phyloP scores from a whole-genome alignment of 2,329 filamentous ascomycete species.

The Dothideomycetes sp. region DNA sequence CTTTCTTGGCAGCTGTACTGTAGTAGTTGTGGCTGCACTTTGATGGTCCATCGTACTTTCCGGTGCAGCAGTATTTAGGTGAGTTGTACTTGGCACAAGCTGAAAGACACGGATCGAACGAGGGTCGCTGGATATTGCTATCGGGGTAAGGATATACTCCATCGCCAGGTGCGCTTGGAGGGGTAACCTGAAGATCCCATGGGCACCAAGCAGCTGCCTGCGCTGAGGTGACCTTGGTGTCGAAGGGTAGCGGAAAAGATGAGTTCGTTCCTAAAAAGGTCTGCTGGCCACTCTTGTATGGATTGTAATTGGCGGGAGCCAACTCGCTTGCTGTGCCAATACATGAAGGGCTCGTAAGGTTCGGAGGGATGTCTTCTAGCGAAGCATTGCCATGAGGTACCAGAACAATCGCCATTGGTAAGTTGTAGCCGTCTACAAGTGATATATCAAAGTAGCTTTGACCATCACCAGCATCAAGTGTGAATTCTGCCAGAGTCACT shows the following conservation, averaged over 20 bases:
- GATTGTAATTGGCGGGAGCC: constrained; percentile 30
- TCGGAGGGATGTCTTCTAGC: constrained; percentile 55
- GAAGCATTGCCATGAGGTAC: constrained; percentile 46
- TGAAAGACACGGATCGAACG: constrained; percentile 68
- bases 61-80: constrained; percentile 65
- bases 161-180: constrained; percentile 58
- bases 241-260: constrained; percentile 57
- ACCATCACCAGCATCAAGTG: constrained; percentile 53
- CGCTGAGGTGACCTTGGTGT: constrained; percentile 45
- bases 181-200: constrained; percentile 61
- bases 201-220: constrained; percentile 64
- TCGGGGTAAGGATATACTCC: constrained; percentile 75
- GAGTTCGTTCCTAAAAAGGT: constrained; percentile 50
- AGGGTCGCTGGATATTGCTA: constrained; percentile 56
- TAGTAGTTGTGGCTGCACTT: constrained; percentile 59
- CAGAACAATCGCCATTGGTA: constrained; percentile 52
- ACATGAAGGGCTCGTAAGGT: constrained; percentile 66
- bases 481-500: constrained; percentile 72
- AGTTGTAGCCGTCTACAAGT: constrained; percentile 74
- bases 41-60: constrained; percentile 51
- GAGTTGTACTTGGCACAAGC: constrained; percentile 60
- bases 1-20: constrained; percentile 55
- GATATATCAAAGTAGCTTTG: constrained; percentile 80
- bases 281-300: constrained; percentile 41
- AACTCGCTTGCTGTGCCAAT: constrained; percentile 59